A percentile compares a stretch with the other conserved stretches of the same genome.
These are phyloP conservation scores for Suhomyces panamericanus DNA, from an alignment of 1,139 yeast species.

Conservation along the genomic window DNA sequence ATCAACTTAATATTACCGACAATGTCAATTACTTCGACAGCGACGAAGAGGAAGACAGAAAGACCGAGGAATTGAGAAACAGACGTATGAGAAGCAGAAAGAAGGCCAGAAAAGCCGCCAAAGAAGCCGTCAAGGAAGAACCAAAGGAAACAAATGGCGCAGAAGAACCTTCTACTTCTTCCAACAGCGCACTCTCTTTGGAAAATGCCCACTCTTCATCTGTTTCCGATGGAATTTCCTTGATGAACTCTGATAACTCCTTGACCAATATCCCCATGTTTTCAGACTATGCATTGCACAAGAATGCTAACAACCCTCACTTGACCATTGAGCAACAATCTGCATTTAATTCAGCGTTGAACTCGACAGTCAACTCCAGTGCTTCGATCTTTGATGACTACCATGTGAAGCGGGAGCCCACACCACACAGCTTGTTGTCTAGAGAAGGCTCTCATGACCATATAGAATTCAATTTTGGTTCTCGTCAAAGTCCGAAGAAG, in stretches of 20 bases:
- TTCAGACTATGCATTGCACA: constrained; percentile 45
- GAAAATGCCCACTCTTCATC: constrained; percentile 34
- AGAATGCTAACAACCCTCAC: constrained; percentile 31
- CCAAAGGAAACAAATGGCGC: not conserved
- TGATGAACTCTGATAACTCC: constrained; percentile 53
- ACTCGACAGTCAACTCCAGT: constrained; percentile 21
- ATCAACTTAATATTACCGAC: constrained; percentile 29
- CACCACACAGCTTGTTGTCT: constrained; percentile 8
- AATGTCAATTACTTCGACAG: constrained; percentile 37
- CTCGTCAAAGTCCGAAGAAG: constrained; percentile 11
- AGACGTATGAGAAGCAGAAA: constrained; percentile 39
- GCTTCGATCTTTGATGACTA: constrained; percentile 36
- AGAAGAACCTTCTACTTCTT: constrained; percentile 10
- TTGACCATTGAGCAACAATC: constrained; percentile 30
- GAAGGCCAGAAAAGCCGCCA: constrained; percentile 23
- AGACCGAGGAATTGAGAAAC: constrained; percentile 53
- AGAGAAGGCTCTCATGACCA: constrained; percentile 25
- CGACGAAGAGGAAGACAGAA: constrained; percentile 57
- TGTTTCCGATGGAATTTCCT: constrained; percentile 53
- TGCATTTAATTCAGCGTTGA: constrained; percentile 23
- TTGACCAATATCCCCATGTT: constrained; percentile 58
- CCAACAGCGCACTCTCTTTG: constrained; percentile 25
- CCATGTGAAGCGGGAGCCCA: constrained; percentile 11
- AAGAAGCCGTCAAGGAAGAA: constrained; percentile 9
- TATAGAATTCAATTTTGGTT: constrained; percentile 39